Base-by-base conservation (phyloP, 2,329 filamentous ascomycete species). In the Aspergillus unguis region DNA sequence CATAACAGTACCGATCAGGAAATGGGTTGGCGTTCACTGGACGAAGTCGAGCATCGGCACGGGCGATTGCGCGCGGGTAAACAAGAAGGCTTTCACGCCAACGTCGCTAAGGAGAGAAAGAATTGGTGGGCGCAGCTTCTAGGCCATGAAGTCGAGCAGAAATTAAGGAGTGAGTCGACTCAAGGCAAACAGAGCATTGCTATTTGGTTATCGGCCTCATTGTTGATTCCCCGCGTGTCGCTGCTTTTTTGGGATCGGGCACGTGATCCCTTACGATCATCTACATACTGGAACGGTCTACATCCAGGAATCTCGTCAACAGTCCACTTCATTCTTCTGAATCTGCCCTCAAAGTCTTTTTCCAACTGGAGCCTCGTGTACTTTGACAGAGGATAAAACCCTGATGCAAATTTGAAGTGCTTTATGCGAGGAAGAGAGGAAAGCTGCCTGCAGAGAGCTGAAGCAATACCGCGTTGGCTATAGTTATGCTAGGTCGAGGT, bases 1-100 rank as follows among this genome's bases (percentile, higher is more conserved):
- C 94, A 99, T 97, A 57, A 48, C 49, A 33, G 47, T 32, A 33
- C 9, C 33, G 42, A 38, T 32, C 32, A 46, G 42, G 36, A 48
- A 5, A 7, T 9, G 27, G 26, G 43, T 25, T 11, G 10, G 28
- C 25, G 37, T 8, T 40, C 10, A 23, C 3, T 23, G 37, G 10
- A 28, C 25, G 35, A 50, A 27, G 35, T 28, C 47, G 38, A 11
- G 23, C 38, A 27, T 37, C 40, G 33, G 38, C 50, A 55, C 47
- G 41, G 35, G 43, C 33, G 42, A 38, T 26, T n/a, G 42, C 28
- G n/a, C 23, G 42, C 29, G 47, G 37, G 41, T 54, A 54, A 50
- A 54, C 52, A 54, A 53, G 28, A 42, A n/a, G 43, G 31, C 33
- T 46, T 37, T 29, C 38, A 36, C 29, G 45, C 36, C 38, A 41